Evolutionary conservation across 2,329 filamentous ascomycete genomes (phyloP).

Genomic region (Pseudogymnoascus sp.): DNA sequence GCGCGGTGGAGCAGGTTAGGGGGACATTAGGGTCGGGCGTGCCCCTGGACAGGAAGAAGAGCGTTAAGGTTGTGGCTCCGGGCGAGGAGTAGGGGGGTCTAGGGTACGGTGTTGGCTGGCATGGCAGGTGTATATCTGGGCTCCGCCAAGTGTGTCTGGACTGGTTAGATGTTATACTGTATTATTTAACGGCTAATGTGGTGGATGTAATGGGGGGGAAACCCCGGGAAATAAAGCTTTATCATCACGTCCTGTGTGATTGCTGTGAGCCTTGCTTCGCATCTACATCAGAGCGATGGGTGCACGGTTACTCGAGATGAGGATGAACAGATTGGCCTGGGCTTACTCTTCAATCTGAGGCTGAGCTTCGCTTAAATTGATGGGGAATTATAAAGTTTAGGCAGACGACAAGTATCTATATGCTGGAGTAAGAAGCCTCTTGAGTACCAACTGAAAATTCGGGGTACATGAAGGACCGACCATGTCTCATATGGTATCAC

Average conservation of each 20-base stretch:
- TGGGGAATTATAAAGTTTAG: neutral
- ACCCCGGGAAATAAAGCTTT: neutral
- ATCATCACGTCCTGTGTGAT: neutral
- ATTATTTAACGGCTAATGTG: constrained; percentile 1
- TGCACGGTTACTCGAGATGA: neutral
- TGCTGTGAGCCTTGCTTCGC: neutral
- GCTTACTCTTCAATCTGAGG: neutral
- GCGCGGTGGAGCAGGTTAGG: constrained; percentile 51
- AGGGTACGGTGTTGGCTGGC: neutral
- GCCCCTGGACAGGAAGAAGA: constrained; percentile 45
- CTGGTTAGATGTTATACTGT: neutral
- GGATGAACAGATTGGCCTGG: neutral
- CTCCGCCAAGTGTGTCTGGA: neutral
- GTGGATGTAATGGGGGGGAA: neutral
- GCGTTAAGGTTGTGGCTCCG: constrained; percentile 49
- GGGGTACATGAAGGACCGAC: neutral
- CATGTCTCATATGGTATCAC: neutral
- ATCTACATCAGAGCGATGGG: neutral
- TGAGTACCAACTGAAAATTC: neutral
- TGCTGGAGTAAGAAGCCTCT: neutral
- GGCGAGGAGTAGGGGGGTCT: constrained; percentile 16
- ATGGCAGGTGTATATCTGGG: neutral
- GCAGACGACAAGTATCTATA: neutral
- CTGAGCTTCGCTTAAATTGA: neutral
- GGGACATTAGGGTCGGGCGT: constrained; percentile 37